Percentiles rank a stretch among this genome's conserved stretches.
These are phyloP conservation scores for Venturiaceae sp. DNA, from an alignment of 2,329 filamentous ascomycete genomes.

Conservation along the genomic window DNA sequence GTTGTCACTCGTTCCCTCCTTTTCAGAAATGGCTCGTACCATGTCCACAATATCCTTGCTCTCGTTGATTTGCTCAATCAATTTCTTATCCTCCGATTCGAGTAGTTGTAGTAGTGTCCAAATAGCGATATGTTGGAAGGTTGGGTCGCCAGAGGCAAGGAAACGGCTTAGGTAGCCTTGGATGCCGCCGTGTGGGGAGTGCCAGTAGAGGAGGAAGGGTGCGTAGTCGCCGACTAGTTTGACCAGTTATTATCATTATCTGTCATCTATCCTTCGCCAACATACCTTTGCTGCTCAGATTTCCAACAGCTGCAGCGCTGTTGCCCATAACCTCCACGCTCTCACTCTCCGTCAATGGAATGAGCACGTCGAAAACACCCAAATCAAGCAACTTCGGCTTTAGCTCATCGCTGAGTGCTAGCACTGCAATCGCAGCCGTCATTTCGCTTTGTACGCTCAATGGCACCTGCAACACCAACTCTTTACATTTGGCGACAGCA, in stretches of 20 bases:
- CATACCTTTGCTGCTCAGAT: slow-evolving; percentile 91
- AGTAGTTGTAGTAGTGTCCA: slow-evolving; percentile 95
- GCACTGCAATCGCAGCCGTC: slow-evolving; percentile 96
- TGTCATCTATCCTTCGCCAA: not conserved
- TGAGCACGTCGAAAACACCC: slow-evolving; percentile 92
- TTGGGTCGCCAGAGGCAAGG: slow-evolving; percentile 86
- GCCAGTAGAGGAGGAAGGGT: slow-evolving; percentile 93
- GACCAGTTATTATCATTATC: slow-evolving; percentile 12
- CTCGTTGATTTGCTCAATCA: slow-evolving; percentile 82
- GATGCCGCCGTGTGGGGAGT: slow-evolving; percentile 83
- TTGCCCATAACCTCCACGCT: slow-evolving; percentile 98
- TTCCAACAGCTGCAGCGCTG: slow-evolving; percentile 89
- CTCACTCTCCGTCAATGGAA: slow-evolving; percentile 86
- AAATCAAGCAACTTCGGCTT: slow-evolving; percentile 85
- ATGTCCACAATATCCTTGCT: slow-evolving; percentile 87
- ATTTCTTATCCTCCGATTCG: slow-evolving; percentile 82
- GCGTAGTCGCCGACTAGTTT: slow-evolving; percentile 83
- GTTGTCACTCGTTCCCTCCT: slow-evolving; percentile 58
- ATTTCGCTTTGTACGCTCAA: slow-evolving; percentile 96
- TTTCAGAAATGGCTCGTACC: slow-evolving; percentile 84
- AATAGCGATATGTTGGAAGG: slow-evolving; percentile 98
- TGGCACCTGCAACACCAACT: slow-evolving; percentile 85
- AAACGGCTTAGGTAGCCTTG: slow-evolving; percentile 92
- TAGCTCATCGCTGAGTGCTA: slow-evolving; percentile 90
- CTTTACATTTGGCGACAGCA: slow-evolving; percentile 97